phyloP scores from a whole-genome alignment of 352 stramenopile species.

The Blastocystis sp. region DNA sequence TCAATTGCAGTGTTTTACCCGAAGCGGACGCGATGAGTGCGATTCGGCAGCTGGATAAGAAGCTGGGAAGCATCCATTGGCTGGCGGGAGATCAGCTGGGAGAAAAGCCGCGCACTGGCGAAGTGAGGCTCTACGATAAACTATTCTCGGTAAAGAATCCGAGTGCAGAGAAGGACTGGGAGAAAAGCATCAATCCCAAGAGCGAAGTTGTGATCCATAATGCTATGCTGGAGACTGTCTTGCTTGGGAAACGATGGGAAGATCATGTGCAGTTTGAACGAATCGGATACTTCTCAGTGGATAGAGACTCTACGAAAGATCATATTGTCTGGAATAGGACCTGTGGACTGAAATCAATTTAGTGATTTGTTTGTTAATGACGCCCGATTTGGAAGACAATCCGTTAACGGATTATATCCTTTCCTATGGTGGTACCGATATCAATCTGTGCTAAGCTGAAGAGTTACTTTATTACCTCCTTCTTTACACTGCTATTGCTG shows the following conservation, averaged over 20 bases:
- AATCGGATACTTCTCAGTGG: conserved; percentile 92
- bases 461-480: conserved; percentile 17
- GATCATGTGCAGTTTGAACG: conserved; percentile 87
- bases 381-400: not conserved
- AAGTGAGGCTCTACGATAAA: conserved; percentile 90
- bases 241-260: conserved; percentile 50
- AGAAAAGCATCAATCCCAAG: conserved; percentile 72
- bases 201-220: conserved; percentile 72
- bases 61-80: conserved; percentile 88
- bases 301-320: conserved; percentile 69
- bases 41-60: conserved; percentile 75
- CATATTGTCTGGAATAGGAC: conserved; percentile 21
- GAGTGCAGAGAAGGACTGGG: conserved; percentile 69
- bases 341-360: not conserved
- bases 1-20: conserved; percentile 66
- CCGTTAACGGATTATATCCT: conserved; percentile 36
- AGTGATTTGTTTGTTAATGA: not conserved
- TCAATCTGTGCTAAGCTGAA: not conserved
- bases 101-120: conserved; percentile 68
- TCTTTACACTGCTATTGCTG: not conserved
- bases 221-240: conserved; percentile 76
- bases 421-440: conserved; percentile 4
- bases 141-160: conserved; percentile 85
- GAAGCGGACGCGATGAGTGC: conserved; percentile 68
- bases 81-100: conserved; percentile 67